Conservation (phyloP, 352 stramenopile species). For the Globisporangium nagaii region DNA sequence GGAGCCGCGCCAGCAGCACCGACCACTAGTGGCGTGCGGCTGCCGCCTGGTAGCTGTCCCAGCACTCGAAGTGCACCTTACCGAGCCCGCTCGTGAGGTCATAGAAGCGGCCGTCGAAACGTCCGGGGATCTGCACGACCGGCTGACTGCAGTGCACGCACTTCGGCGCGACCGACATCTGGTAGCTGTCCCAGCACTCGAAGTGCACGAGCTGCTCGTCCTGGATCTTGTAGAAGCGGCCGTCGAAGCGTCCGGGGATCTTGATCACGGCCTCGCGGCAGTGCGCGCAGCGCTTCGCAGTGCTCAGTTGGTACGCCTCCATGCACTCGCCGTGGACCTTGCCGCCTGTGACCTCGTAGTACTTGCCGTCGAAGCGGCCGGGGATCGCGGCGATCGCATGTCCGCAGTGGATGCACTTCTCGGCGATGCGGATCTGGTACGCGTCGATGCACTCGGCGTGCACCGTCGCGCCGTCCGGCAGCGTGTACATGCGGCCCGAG, state of each 20-base stretch:
- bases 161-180: slow-evolving; percentile 61
- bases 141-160: slow-evolving; percentile 73
- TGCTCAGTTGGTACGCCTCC: slow-evolving; percentile 68
- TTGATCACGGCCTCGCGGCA: slow-evolving; percentile 68
- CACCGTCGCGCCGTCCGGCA: slow-evolving; percentile 67
- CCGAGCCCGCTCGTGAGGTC: slow-evolving; percentile 64
- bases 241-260: slow-evolving; percentile 63
- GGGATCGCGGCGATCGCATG: slow-evolving; percentile 73
- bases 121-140: slow-evolving; percentile 64
- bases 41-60: slow-evolving; percentile 56
- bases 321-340: slow-evolving; percentile 84
- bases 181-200: slow-evolving; percentile 83
- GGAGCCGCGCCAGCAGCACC: too few relatives aligned
- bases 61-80: slow-evolving; percentile 87
- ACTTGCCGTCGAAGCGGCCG: slow-evolving; percentile 73
- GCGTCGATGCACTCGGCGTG: slow-evolving; percentile 83
- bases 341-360: slow-evolving; percentile 65
- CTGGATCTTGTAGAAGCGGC: slow-evolving; percentile 85
- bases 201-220: slow-evolving; percentile 70
- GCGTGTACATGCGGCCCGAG: slow-evolving; percentile 74
- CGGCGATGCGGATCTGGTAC: slow-evolving; percentile 75
- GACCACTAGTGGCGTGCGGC: neutral
- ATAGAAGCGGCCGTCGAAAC: slow-evolving; percentile 83
- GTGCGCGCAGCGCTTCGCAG: slow-evolving; percentile 67
- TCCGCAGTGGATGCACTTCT: slow-evolving; percentile 79